phyloP scores from a whole-genome alignment of 1,284 basidiomycete species.

The Melampsora occidentalis region DNA sequence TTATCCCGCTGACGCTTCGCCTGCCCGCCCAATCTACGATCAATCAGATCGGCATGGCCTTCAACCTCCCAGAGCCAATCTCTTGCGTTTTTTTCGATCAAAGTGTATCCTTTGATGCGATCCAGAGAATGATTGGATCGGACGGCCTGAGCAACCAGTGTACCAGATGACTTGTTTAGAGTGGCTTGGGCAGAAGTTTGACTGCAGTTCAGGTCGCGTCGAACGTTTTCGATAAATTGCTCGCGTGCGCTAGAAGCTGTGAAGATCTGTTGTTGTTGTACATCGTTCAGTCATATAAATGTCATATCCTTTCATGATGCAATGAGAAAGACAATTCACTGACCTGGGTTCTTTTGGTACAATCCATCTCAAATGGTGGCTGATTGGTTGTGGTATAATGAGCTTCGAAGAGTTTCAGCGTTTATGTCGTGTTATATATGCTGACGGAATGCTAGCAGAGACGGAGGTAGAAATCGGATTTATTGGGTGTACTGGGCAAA shows the following conservation, averaged over 20 bases:
- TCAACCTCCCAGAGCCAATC: constrained; percentile 13
- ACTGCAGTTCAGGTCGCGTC: not conserved
- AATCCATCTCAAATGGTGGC: no score
- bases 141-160: constrained; percentile 10
- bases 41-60: constrained; percentile 31
- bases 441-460: no score
- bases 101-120: constrained; percentile 22
- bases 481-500: no score
- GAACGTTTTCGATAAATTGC: not conserved
- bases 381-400: no score
- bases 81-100: constrained; percentile 8
- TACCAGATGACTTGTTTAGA: not conserved
- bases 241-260: not conserved
- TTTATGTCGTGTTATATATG: no score
- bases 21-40: constrained; percentile 35
- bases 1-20: constrained; percentile 32
- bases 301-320: no score
- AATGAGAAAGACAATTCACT: no score
- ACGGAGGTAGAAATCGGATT: no score
- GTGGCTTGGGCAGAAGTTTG: not conserved
- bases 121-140: constrained; percentile 24
- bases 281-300: no score
- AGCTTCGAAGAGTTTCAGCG: no score
- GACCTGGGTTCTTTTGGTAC: no score
- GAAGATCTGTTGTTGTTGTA: no score